Evolutionary conservation across 2,329 filamentous ascomycete genomes (phyloP).

Genomic region (Decorospora gaudefroyi): DNA sequence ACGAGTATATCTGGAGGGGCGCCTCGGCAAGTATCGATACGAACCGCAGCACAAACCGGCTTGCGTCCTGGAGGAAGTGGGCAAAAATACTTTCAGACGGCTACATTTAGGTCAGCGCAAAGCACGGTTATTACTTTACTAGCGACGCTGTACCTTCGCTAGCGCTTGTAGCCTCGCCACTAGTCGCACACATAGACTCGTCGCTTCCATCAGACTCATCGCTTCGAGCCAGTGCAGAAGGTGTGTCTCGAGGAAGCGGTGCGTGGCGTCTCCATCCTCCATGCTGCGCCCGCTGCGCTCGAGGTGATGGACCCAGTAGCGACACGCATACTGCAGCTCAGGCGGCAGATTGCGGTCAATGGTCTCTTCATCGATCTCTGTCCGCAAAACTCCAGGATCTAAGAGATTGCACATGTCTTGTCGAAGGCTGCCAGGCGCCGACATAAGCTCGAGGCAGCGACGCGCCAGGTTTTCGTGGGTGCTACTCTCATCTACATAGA

Average conservation of each 20-base stretch:
- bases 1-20: slow-evolving; percentile 47
- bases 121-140: background rate
- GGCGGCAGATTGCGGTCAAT: slow-evolving; percentile 15
- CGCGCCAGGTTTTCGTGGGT: slow-evolving; percentile 40
- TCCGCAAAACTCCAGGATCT: slow-evolving; percentile 9
- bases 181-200: slow-evolving; percentile 28
- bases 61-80: slow-evolving; percentile 37
- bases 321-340: slow-evolving; percentile 44
- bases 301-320: slow-evolving; percentile 43
- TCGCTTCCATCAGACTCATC: slow-evolving; percentile 42
- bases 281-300: slow-evolving; percentile 23
- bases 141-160: slow-evolving; percentile 12
- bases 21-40: slow-evolving; percentile 31
- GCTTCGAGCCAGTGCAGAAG: slow-evolving; percentile 55
- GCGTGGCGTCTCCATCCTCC: slow-evolving; percentile 28
- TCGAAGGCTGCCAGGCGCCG: slow-evolving; percentile 30
- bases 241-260: slow-evolving; percentile 47
- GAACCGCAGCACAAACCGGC: slow-evolving; percentile 39
- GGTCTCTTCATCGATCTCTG: slow-evolving; percentile 14
- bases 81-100: slow-evolving; percentile 10
- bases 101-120: slow-evolving; percentile 15
- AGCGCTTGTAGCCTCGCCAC: slow-evolving; percentile 18
- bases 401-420: slow-evolving; percentile 44
- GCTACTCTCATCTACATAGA: slow-evolving; percentile 44
- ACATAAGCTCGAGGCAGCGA: slow-evolving; percentile 49